Evolutionary conservation across 257 asterid species (phyloP), one percentile per base, ranked within the genome.

Genomic region (Lycium barbarum): DNA sequence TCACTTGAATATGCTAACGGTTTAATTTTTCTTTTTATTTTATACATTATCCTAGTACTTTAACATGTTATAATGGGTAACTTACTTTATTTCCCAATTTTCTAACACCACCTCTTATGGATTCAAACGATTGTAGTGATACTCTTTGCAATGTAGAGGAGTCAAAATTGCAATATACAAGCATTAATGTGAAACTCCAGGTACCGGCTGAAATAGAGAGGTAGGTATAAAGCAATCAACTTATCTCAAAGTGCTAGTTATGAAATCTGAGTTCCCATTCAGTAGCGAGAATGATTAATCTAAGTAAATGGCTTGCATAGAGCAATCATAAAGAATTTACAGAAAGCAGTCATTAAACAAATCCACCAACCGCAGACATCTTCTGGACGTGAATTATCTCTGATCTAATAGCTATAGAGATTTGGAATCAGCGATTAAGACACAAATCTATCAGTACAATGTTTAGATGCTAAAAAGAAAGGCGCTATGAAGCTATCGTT

Each of bases 401-500:
- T 53, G 49, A 53, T 78, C 66, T 9, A 78, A 78, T 26, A 78
- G 82, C 61, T 53, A 53, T 14, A 78, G 49, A 33, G 1, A 14
- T 26, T 3, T 13, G 65, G 65, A 26, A 53, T 53, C 62, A 7
- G 45, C 26, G 6, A 33, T 15, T 49, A 26, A 76, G 47, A 53
- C 18, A 80, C 62, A 66, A 81, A 84, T 74, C 83, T 80, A 85
- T 54, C 26, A 26, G 45, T 79, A 26, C 35, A 68, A 18, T 17
- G 40, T 62, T 40, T 55, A 62, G 62, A 45, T 76, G 80, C 40
- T 14, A 20, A 66, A 72, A 73, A 15, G 6, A 79, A 70, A 22
- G 84, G 57, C 13, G 0, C 55, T 67, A 66, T 51, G 82, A 78
- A 83, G 62, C 87, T 87, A 94, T 68, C 99, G 92, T 84, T 91